phyloP scores from a whole-genome alignment of 2,329 filamentous ascomycete species.

The Diplodia intermedia region DNA sequence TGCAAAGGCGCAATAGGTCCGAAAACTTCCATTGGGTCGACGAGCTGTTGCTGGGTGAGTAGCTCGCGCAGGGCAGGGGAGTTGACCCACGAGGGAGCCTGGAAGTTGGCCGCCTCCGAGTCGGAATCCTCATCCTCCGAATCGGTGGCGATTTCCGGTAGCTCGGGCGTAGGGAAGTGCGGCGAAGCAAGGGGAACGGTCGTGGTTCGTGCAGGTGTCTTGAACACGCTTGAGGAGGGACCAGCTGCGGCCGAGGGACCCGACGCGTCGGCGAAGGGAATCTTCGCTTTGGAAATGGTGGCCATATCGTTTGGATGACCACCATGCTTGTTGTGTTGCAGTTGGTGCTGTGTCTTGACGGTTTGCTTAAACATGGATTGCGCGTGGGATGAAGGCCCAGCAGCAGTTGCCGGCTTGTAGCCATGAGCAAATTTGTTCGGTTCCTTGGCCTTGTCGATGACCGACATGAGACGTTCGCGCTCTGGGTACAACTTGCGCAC shows the following conservation, averaged over 20 bases:
- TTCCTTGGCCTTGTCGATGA: constrained; percentile 48
- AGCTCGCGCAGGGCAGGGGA: constrained; percentile 80
- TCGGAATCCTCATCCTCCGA: constrained; percentile 79
- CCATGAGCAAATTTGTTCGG: constrained; percentile 67
- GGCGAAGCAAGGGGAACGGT: constrained; percentile 78
- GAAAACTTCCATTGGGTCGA: constrained; percentile 86
- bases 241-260: constrained; percentile 47
- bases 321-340: constrained; percentile 67
- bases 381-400: constrained; percentile 54
- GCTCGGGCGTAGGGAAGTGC: constrained; percentile 85
- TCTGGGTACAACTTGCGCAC: constrained; percentile 67
- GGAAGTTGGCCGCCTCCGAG: constrained; percentile 51
- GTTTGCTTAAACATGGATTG: constrained; percentile 67
- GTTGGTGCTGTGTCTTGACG: constrained; percentile 70
- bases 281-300: constrained; percentile 86
- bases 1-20: constrained; percentile 85
- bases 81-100: constrained; percentile 83
- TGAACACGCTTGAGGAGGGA: constrained; percentile 56
- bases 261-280: constrained; percentile 80
- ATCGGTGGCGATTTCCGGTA: constrained; percentile 95
- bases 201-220: constrained; percentile 66
- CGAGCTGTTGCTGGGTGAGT: constrained; percentile 79
- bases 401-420: constrained; percentile 66
- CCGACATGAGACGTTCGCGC: constrained; percentile 33
- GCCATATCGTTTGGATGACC: constrained; percentile 80